Base-by-base conservation (phyloP, 1,284 basidiomycete genomes). In the Ustilago bromivora region DNA sequence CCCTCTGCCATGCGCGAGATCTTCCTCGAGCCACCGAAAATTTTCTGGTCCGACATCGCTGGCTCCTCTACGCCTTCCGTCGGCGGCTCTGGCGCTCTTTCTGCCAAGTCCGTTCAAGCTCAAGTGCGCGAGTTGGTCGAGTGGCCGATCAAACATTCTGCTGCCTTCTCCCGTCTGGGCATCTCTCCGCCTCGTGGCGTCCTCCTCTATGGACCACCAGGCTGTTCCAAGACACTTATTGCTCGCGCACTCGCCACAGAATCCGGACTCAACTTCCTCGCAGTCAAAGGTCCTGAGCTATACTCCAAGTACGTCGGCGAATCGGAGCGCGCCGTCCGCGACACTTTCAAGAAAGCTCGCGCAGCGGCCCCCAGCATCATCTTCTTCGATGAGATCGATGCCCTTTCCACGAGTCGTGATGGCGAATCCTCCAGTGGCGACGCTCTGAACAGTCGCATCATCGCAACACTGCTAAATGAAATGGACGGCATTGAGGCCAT, bases 381-480 rank as follows among this genome's bases (percentile, higher is more conserved):
- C 57, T 98, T 99, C 87, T 96, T 99, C 32, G 97, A 99, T 85
- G 97, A 99, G 87, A 94, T 99, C 57, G 97, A 99, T 84, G 95
- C 96, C 0, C 89, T 99, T 1, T 95, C 94, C 0, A 90, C 91
- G 0, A 92, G 93, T 0, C 90, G 97, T 38, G 88, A 89, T 3
- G 90, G 90, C 13, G 91, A 92, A 54, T 52, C 66, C 32, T 68
- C 65, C 0, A 47, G 52, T 46, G 81, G 79, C 6, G 90, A 90
- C 47, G 89, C 91, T 0, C 92, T 95, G 78, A 86, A 86, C n/a
- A 92, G 94, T 81, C 94, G 96, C 8, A 94, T 98, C 13, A 89
- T 99, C 19, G 97, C 95, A 0, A 96, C 92, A 68, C 89, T 99
- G 23, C 87, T 99, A 61, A 99, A 96, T 84, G 97, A 86, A 87